Evolutionary conservation across 2,329 filamentous ascomycete species (phyloP), one percentile per base, ranked within the genome.

Genomic region (Graphilbum sp.): DNA sequence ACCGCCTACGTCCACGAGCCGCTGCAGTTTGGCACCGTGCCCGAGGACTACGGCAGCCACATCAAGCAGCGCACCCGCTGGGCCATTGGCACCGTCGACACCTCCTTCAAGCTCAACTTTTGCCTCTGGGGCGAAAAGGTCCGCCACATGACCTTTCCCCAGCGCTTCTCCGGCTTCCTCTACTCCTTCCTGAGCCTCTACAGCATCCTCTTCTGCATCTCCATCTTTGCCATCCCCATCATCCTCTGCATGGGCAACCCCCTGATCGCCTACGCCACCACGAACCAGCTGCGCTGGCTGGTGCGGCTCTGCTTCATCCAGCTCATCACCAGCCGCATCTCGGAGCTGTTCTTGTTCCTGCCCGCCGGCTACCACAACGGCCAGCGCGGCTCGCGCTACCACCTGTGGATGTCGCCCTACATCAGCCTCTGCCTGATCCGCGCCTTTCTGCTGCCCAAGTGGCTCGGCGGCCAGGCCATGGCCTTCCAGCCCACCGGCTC

Each of bases 321-420:
- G 2, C 59, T 61, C 25, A 54, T 71, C 2, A 50, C 56, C 38
- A 71, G 67, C 49, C 65, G 70, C n/a, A 38, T 74, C 1, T 68
- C 63, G 51, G 70, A 75, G 49, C 63, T 69, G 41, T 57, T 65
- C n/a, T 60, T 71, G n/a, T 75, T 65, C 50, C 60, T 72, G 12
- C 70, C 71, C 0, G 62, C 68, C 2, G 70, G 72, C 17, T 75
- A 75, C 48, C 64, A 71, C 49, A 69, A 67, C 11, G 70, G 68
- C 4, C 69, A 72, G 51, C 61, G 70, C 38, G 68, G 68, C 30
- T 61, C 63, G 2, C 60, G 68, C 4, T 67, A 67, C 44, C 66
- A 72, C 51, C 57, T 75, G 21, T 76, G 72, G 70, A 75, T 75
- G 70, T 63, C 70, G 7, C 70, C 71, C 0, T 76, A 73, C 52